Conservation (phyloP, 2,329 filamentous ascomycete species). For the Pestalotiopsis sp. region DNA sequence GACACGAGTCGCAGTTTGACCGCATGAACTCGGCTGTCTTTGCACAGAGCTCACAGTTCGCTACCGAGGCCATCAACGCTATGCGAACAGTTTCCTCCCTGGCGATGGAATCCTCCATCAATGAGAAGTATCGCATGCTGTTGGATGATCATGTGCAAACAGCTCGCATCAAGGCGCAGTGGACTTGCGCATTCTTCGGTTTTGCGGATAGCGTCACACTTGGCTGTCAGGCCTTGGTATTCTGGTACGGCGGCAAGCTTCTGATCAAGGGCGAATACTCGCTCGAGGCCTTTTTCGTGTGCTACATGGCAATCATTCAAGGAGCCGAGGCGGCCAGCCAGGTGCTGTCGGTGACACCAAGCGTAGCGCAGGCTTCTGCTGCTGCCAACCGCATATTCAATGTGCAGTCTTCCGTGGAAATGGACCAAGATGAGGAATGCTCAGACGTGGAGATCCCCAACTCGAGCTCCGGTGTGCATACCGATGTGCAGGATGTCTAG, state of each 20-base stretch:
- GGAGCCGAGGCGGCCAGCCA: constrained; percentile 66
- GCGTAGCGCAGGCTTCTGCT: constrained; percentile 58
- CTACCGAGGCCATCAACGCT: constrained; percentile 69
- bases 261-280: constrained; percentile 49
- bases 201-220: constrained; percentile 67
- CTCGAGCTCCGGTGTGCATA: constrained; percentile 47
- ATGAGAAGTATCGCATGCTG: constrained; percentile 58
- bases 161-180: constrained; percentile 62
- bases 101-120: constrained; percentile 61
- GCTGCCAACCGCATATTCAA: constrained; percentile 53
- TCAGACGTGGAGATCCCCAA: constrained; percentile 37
- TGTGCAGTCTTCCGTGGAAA: constrained; percentile 22
- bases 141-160: constrained; percentile 57
- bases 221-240: constrained; percentile 60
- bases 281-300: constrained; percentile 49
- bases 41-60: constrained; percentile 70
- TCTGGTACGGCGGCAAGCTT: constrained; percentile 65
- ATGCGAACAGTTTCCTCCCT: constrained; percentile 71
- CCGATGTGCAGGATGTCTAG: constrained; percentile 54
- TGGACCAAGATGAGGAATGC: background rate
- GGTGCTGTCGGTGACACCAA: constrained; percentile 65
- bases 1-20: constrained; percentile 64
- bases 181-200: constrained; percentile 64
- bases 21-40: constrained; percentile 68
- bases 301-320: constrained; percentile 66